phyloP scores from a whole-genome alignment of 495 filamentous ascomycete genomes.

The Amorphotheca resinae region DNA sequence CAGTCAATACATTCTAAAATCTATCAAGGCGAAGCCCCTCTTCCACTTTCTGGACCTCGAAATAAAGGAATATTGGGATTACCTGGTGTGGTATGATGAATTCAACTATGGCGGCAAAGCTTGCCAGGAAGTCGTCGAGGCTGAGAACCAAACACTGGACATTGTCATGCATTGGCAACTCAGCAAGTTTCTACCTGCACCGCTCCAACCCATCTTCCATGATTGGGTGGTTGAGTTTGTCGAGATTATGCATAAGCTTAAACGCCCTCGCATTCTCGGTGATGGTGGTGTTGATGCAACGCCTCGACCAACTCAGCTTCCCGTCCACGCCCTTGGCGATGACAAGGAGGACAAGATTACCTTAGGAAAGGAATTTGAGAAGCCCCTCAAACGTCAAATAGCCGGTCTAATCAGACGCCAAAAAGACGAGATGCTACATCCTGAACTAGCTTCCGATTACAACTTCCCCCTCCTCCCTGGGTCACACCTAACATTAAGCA shows the following conservation, averaged over 20 bases:
- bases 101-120: slow-evolving; percentile 97
- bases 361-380: slow-evolving; percentile 68
- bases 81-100: slow-evolving; percentile 98
- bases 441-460: slow-evolving; percentile 78
- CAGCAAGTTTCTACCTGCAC: slow-evolving; percentile 67
- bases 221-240: slow-evolving; percentile 93
- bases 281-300: slow-evolving; percentile 39
- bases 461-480: slow-evolving; percentile 76
- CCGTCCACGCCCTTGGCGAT: slow-evolving; percentile 45
- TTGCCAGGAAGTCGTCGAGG: slow-evolving; percentile 67
- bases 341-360: slow-evolving; percentile 45
- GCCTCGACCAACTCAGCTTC: slow-evolving; percentile 70
- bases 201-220: slow-evolving; percentile 75
- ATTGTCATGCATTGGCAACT: slow-evolving; percentile 99
- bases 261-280: slow-evolving; percentile 43
- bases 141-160: slow-evolving; percentile 73
- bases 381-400: slow-evolving; percentile 82
- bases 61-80: slow-evolving; percentile 99
- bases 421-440: slow-evolving; percentile 79
- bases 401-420: slow-evolving; percentile 65
- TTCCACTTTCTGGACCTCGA: slow-evolving; percentile 97
- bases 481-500: slow-evolving; percentile 50
- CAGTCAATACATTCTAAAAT: slow-evolving; percentile 92
- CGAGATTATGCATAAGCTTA: slow-evolving; percentile 80
- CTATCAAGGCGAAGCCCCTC: slow-evolving; percentile 83